Base-by-base conservation (phyloP, 495 filamentous ascomycete species). In the Penicillium argentinense region DNA sequence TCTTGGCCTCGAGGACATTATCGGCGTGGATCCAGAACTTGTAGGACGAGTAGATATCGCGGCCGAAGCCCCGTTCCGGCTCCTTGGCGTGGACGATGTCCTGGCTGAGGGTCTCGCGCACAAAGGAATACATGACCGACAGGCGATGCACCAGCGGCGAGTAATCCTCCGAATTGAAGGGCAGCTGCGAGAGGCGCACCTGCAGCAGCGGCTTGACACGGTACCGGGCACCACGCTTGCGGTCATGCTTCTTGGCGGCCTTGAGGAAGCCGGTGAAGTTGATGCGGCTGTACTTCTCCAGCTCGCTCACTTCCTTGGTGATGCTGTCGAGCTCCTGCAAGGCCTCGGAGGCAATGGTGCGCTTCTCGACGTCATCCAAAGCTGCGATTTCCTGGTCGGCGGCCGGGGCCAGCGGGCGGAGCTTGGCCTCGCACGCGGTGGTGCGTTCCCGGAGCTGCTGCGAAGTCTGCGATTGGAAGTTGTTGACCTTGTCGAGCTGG, bases 1-100 rank as follows among this genome's bases (percentile, higher is more conserved):
- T 97, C 73, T 97, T 97, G 51, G 96, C 88, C 69, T 98, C 93
- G 39, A 97, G 80, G 9, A 97, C 73, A 62, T 98, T 97, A 54
- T 97, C 93, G 1, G 80, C 74, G 60, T 98, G 93, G 11, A 98
- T 86, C 93, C 95, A 98, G 72, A 97, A 98, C 73, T 97, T 98
- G 67, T 93, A 83, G 18, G 90, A 89, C n/a, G 81, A 87, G 63
- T 95, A 97, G 44, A 77, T 76, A 57, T 92, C 81, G 12, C 70
- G 77, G 25, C 72, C 77, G 16, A 69, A 64, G 9, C 69, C 68
- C 45, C 57, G 60, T 33, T 70, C 74, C 23, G 57, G 47, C 9
- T 71, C 68, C 34, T 68, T 68, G 6, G 66, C 56, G 56, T 75
- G 73, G 34, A 58, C 57, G 48, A 50, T 76, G 11, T 72, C 72